Base-by-base conservation (phyloP, 2,329 filamentous ascomycete genomes). In the Emergomyces orientalis region DNA sequence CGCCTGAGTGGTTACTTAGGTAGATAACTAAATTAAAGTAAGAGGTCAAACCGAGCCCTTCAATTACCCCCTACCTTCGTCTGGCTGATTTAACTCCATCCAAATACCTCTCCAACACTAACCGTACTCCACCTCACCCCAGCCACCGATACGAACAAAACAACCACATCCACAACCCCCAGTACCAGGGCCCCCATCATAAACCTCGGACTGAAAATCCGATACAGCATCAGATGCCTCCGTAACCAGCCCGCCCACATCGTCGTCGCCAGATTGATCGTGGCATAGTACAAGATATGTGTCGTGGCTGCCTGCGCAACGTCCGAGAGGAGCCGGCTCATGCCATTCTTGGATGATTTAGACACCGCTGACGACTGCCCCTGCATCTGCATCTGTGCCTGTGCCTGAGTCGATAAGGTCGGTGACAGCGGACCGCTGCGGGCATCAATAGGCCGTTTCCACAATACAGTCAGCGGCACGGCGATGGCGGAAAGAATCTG, bases 141-240 rank as follows among this genome's bases (percentile, higher is more conserved):
- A 34, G 85, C 78, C 63, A 97, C 73, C n/a, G 86, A 85, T 19
- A 96, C 81, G 17, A 87, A 66, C 8, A 94, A 82, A 0, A 84
- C 83, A 1, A 94, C 82, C 3, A 95, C 67, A 71, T 97, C 93
- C 11, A 96, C 86, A 32, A 92, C 81, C 19, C 93, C 71, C 63
- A 97, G 73, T 59, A 88, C 82, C 3, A 83, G 77, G 0, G 86
- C 87, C 0, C 88, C 91, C 73, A 90, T 83, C 88, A 99, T 90
- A 78, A 93, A 99, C 34, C 93, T 80, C 56, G 94, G 94, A 76
- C 84, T 88, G 72, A 99, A 99, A 52, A 99, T 91, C 51, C 94
- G 84, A 77, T 94, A 99, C 37, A 99, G 82, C 94, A 99, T 99
- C 66, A 99, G 81, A 79, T 99, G 94, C 60, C 94, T 83, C 61